Percentiles rank a stretch among this genome's conserved stretches.
Evolutionary conservation across 2,329 filamentous ascomycete species (phyloP).

Genomic region (Ophiostoma perfectum): DNA sequence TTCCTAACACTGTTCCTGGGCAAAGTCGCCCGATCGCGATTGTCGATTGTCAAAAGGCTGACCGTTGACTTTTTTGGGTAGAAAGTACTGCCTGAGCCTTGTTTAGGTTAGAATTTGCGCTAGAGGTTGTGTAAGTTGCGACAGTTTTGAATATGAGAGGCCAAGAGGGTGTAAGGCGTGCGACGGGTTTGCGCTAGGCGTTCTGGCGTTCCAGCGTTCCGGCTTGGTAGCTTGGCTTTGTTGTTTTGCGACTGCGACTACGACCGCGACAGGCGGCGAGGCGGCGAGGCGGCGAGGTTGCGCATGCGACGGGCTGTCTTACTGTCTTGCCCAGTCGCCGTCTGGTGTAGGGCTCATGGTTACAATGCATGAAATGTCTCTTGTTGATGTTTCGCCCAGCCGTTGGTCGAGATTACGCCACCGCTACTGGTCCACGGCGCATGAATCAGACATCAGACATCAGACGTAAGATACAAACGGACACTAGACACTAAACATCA

Average conservation of each 20-base stretch:
- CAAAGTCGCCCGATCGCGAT: background rate
- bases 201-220: no score
- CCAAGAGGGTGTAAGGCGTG: no score
- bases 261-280: no score
- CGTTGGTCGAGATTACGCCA: background rate
- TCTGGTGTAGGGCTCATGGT: background rate
- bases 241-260: no score
- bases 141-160: no score
- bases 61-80: background rate
- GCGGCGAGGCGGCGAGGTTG: no score
- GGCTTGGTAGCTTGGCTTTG: no score
- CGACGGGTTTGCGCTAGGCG: no score
- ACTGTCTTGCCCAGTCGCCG: no score
- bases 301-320: no score
- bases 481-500: no score
- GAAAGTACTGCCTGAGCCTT: background rate
- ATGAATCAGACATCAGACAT: conserved; percentile 4
- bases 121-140: background rate
- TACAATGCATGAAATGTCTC: background rate
- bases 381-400: background rate
- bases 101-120: conserved; percentile 1
- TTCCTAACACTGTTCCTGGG: background rate
- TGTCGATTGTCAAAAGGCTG: background rate
- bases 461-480: no score
- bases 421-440: background rate